These are phyloP conservation scores for Plasmodium malariae DNA, from an alignment of 169 alveolate species.

Conservation along the genomic window DNA sequence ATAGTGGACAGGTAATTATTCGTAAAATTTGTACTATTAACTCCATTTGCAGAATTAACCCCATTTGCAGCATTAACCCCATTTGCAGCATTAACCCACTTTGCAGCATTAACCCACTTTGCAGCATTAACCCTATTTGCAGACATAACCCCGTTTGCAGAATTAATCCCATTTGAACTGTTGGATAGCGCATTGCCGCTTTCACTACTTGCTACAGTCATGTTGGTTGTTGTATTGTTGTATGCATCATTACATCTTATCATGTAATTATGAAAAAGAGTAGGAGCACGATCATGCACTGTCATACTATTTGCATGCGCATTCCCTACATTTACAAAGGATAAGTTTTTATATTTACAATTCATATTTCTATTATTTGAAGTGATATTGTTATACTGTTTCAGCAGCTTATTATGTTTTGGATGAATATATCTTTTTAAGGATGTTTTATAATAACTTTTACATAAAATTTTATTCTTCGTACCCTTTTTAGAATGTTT, in stretches of 20 bases:
- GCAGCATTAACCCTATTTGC: neutral
- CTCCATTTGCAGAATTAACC: too few relatives aligned
- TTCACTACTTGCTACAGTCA: too few relatives aligned
- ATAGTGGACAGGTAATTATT: too few relatives aligned
- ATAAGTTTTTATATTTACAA: conserved; percentile 30
- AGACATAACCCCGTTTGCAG: too few relatives aligned
- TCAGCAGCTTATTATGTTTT: neutral
- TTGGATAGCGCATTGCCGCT: too few relatives aligned
- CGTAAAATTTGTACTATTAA: too few relatives aligned
- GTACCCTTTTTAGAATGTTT: neutral
- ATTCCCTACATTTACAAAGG: conserved; percentile 10
- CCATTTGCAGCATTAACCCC: too few relatives aligned
- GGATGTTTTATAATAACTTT: neutral
- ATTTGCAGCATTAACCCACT: neutral
- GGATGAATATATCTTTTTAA: neutral
- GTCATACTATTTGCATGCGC: neutral
- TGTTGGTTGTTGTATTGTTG: too few relatives aligned
- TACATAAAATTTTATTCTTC: neutral
- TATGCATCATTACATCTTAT: neutral
- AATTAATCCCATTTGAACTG: too few relatives aligned
- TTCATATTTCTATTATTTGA: conserved; percentile 2
- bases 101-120: neutral
- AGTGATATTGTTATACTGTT: neutral
- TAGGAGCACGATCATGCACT: neutral
- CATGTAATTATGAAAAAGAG: neutral